Base-by-base conservation (phyloP, 2,329 filamentous ascomycete genomes). In the Penicillium sp. region DNA sequence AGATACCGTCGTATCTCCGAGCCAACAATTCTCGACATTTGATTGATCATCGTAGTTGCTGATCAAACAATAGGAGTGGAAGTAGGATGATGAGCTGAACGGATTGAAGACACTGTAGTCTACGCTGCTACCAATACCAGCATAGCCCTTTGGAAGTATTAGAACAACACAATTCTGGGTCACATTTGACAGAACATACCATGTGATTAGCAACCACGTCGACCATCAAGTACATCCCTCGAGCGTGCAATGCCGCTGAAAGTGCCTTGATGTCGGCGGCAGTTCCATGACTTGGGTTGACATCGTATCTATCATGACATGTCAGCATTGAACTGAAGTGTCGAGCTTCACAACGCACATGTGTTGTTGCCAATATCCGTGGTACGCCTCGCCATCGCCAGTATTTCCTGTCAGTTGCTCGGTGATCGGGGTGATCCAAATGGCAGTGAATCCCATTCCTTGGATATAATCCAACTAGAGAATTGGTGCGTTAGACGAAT, bases 141-240 rank as follows among this genome's bases (percentile, higher is more conserved):
- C 68, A 65, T 79, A 84, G 3, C 70, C 70, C 71, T 72, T 18
- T 11, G 10, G 6, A 2, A 1, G 7, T 13, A 16, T 18, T 71
- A 63, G 56, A 21, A 22, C 44, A 7, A 3, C 4, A n/a, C 3
- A 59, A 64, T 5, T 5, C 5, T 10, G 9, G 8, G 16, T 10
- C 14, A 6, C 11, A 1, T 10, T 1, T n/a, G 8, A 24, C 2
- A 43, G 4, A 8, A 14, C 34, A 9, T 39, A 61, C 61, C 61
- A 63, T 62, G 18, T 63, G 56, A n/a, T 63, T 63, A n/a, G 61
- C 54, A 2, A 86, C 83, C 1, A 86, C 72, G 56, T 86, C 83
- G 1, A 86, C 75, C 83, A 86, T 86, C 31, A 86, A 71, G 60
- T 83, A 83, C 83, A 85, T 86, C 10, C 71, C 78, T 7, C 82